Base-by-base conservation (phyloP, 805 yeast genomes). In the Kregervanrija delftensis region DNA sequence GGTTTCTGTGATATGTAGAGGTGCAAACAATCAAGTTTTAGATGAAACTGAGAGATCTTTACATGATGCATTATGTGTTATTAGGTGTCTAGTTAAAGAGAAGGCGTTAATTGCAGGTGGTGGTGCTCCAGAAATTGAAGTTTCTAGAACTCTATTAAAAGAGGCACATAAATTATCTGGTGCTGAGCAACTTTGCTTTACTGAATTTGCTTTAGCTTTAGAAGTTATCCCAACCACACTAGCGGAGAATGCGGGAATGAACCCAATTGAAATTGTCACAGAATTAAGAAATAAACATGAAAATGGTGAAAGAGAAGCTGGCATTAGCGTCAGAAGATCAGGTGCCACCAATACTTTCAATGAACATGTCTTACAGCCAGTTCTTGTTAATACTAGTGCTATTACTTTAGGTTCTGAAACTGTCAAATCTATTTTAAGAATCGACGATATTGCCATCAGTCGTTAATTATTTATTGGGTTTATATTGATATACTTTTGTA, bases 21-120 rank as follows among this genome's bases (percentile, higher is more conserved):
- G 99, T 55, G 96, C 98, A 44, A 93, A 93, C 65, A 74, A 74
- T 50, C 77, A 88, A 69, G 83, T 91, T 42, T 71, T 93, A 47
- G 99, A 93, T 66, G 99, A 93, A 70, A 81, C 98, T 34, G 99
- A 93, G 64, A 83, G 99, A 68, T 90, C 98, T 3, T 71, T 93
- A 51, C 99, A 93, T 60, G 99, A 93, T 66, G 98, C 99, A 0
- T 74, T 93, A 46, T 93, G 99, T 75, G 99, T 91, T 45, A 73
- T 84, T 50, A 71, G 95, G 63, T 85, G 96, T 67, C 72, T 88
- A 45, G 96, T 89, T 28, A 87, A 88, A 61, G 88, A 86, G 63
- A 83, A 77, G 59, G 96, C 90, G 1, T 71, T 86, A 60, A 89
- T 93, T 68, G 96, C 98, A 11, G 99, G 99, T 57, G 99, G 99